phyloP scores from a whole-genome alignment of 106 monocot species.

The Dendrobium nobile region DNA sequence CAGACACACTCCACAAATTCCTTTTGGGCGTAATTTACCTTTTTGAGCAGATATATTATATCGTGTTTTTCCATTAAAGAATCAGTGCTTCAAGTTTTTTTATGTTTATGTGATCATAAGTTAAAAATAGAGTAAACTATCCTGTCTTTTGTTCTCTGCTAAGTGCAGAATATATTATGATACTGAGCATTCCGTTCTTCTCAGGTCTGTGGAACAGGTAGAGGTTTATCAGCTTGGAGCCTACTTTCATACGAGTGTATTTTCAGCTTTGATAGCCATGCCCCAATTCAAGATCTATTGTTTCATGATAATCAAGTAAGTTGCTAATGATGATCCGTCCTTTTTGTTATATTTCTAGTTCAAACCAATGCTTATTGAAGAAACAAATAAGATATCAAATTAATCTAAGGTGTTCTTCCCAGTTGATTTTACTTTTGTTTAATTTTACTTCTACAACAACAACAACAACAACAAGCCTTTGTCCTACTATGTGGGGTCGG shows the following conservation, averaged over 20 bases:
- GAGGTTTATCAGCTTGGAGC: conserved; percentile 83
- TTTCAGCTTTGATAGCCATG: conserved; percentile 43
- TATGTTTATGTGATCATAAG: background rate
- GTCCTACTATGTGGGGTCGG: too few species aligned
- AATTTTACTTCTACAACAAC: background rate
- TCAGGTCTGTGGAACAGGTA: conserved; percentile 76
- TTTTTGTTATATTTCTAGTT: background rate
- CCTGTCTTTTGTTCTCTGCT: background rate
- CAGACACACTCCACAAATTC: background rate
- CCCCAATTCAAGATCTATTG: conserved; percentile 66
- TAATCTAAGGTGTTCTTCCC: background rate
- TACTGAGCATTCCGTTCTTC: background rate
- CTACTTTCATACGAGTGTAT: conserved; percentile 69
- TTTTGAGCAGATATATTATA: too few species aligned
- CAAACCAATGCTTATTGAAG: background rate
- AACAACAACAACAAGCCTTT: too few species aligned
- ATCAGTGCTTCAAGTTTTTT: background rate
- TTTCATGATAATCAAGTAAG: conserved; percentile 88
- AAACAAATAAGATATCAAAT: background rate
- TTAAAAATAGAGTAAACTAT: background rate
- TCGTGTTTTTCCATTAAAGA: too few species aligned
- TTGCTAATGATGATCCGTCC: background rate
- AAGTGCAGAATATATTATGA: background rate
- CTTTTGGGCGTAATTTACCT: background rate
- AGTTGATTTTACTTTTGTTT: background rate